Evolutionary conservation across 768 basidiomycete species (phyloP).

Genomic region (Suillus variegatus): DNA sequence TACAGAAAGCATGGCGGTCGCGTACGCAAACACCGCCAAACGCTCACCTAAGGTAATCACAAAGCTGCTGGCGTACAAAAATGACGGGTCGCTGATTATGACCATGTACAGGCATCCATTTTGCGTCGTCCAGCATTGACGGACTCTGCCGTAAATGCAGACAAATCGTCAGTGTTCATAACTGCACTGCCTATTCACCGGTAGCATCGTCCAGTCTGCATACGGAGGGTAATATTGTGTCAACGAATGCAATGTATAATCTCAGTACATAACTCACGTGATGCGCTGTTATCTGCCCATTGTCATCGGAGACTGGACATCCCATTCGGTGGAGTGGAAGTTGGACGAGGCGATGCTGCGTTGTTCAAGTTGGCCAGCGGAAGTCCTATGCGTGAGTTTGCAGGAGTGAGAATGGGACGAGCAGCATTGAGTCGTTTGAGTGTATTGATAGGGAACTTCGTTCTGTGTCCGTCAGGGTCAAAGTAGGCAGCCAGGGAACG

Average conservation of each 20-base stretch:
- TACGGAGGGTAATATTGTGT: background rate
- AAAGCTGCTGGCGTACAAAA: background rate
- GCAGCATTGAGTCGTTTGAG: slow-evolving; percentile 77
- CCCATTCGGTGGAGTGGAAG: slow-evolving; percentile 19
- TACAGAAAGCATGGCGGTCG: slow-evolving; percentile 79
- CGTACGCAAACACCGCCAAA: slow-evolving; percentile 56
- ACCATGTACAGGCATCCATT: slow-evolving; percentile 35
- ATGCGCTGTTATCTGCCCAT: background rate
- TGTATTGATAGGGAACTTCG: slow-evolving; percentile 94
- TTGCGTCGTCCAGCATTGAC: slow-evolving; percentile 26
- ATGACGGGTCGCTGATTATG: background rate
- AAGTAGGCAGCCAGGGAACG: slow-evolving; percentile 8
- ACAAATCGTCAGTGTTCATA: slow-evolving; percentile 52
- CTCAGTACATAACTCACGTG: background rate
- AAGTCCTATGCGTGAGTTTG: slow-evolving; percentile 29
- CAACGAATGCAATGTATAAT: background rate
- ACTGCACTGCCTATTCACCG: slow-evolving; percentile 47
- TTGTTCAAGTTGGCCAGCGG: slow-evolving; percentile 37
- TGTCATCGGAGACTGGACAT: slow-evolving; percentile 17
- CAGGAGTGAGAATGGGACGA: slow-evolving; percentile 40
- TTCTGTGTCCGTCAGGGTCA: slow-evolving; percentile 45
- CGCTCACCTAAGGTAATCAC: slow-evolving; percentile 58
- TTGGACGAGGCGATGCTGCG: slow-evolving; percentile 27
- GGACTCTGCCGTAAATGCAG: slow-evolving; percentile 11
- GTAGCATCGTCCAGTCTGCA: slow-evolving; percentile 9